Conservation (phyloP, 495 filamentous ascomycete species). For the Evernia prunastri region DNA sequence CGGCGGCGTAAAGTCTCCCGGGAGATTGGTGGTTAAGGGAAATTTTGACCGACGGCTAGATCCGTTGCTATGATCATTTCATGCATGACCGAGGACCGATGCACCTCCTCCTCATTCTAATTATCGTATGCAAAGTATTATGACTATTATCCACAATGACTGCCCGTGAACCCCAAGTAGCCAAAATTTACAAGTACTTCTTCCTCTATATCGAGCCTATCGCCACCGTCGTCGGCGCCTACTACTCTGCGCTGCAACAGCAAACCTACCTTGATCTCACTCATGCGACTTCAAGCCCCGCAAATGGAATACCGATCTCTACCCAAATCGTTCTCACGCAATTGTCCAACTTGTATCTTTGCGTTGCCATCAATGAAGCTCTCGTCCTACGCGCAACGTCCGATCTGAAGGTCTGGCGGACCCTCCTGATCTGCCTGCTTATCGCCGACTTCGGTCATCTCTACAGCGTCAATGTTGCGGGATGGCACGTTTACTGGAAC, state of each 20-base stretch:
- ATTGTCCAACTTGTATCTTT: conserved; percentile 29
- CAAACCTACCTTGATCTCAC: conserved; percentile 55
- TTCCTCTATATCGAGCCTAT: conserved; percentile 64
- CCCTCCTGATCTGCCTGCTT: conserved; percentile 53
- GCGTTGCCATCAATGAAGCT: conserved; percentile 65
- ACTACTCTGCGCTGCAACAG: conserved; percentile 51
- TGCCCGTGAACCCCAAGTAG: conserved; percentile 5
- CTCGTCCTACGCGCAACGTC: conserved; percentile 56
- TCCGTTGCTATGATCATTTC: background rate
- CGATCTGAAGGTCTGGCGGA: conserved; percentile 58
- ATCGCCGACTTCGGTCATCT: conserved; percentile 65
- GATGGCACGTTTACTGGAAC: conserved; percentile 50
- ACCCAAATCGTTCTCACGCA: conserved; percentile 44
- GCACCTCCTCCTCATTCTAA: too few species aligned
- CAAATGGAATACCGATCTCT: conserved; percentile 26
- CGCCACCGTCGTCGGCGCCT: conserved; percentile 58
- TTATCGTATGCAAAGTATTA: too few species aligned
- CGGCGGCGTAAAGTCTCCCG: background rate
- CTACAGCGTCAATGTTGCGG: conserved; percentile 47
- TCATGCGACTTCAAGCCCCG: conserved; percentile 40
- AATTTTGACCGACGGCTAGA: background rate
- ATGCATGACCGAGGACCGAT: background rate
- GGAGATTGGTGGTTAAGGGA: background rate
- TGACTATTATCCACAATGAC: background rate
- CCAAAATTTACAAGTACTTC: conserved; percentile 50